phyloP scores from a whole-genome alignment of 176 grass and related monocot genomes.

The Raddia distichophylla region DNA sequence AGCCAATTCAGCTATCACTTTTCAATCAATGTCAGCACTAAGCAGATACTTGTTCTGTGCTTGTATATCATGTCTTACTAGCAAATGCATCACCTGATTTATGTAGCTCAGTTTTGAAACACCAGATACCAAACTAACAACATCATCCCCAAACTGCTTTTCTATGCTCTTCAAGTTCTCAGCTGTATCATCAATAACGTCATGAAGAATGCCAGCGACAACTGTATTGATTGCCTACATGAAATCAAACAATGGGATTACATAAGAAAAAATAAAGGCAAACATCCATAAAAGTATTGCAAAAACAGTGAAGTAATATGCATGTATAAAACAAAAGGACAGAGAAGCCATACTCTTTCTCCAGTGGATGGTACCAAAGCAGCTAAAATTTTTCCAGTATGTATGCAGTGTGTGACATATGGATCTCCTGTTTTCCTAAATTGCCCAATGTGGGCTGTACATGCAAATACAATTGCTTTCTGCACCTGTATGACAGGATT shows the following conservation, averaged over 20 bases:
- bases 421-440: conserved; percentile 93
- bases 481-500: conserved; percentile 59
- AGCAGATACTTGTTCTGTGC: conserved; percentile 21
- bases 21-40: conserved; percentile 29
- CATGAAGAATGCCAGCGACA: conserved; percentile 94
- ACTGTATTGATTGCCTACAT: conserved; percentile 87
- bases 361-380: conserved; percentile 86
- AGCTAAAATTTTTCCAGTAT: conserved; percentile 95
- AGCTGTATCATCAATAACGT: conserved; percentile 89
- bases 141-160: conserved; percentile 87
- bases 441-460: conserved; percentile 77
- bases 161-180: conserved; percentile 80
- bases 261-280: conserved; percentile 32
- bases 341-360: conserved; percentile 63
- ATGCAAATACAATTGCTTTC: conserved; percentile 87
- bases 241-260: conserved; percentile 27
- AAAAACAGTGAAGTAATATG: conserved; percentile 25
- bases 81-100: conserved; percentile 75
- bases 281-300: conserved; percentile 28
- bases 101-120: conserved; percentile 98
- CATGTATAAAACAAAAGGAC: conserved; percentile 26
- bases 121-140: conserved; percentile 78
- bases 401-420: conserved; percentile 94
- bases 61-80: conserved; percentile 32
- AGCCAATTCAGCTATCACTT: not conserved